Conservation (phyloP, 2,329 filamentous ascomycete genomes). For the Monascus ruber region DNA sequence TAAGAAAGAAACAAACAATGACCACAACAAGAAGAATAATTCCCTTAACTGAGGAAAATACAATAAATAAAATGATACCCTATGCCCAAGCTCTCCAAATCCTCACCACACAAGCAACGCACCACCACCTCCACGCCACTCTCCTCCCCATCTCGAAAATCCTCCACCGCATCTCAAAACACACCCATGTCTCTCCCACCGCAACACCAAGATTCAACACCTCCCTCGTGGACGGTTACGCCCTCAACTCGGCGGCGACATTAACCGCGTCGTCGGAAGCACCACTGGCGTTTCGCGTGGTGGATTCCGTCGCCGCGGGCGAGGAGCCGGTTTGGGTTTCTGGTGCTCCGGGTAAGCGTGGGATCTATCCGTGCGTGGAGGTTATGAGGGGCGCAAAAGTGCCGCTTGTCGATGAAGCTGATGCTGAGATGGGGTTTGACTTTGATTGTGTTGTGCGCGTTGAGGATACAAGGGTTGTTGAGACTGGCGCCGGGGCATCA, state of each 20-base stretch:
- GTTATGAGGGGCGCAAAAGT: conserved; percentile 18
- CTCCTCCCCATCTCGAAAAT: too few species aligned
- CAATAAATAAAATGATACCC: too few species aligned
- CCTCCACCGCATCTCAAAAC: too few species aligned
- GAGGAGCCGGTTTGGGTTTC: conserved; percentile 4
- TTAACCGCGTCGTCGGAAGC: conserved; percentile 6
- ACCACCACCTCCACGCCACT: too few species aligned
- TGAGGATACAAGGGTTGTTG: conserved; percentile 8
- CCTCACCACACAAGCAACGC: too few species aligned
- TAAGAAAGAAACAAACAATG: too few species aligned
- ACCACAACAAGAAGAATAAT: too few species aligned
- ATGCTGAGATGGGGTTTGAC: not conserved
- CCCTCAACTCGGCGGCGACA: conserved; percentile 11
- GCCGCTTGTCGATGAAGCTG: conserved; percentile 11
- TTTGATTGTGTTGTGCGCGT: conserved; percentile 11
- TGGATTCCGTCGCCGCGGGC: conserved; percentile 9
- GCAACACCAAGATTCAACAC: conserved; percentile 15
- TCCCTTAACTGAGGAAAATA: too few species aligned
- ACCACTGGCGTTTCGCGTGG: conserved; percentile 10
- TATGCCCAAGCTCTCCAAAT: too few species aligned
- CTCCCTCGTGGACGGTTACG: conserved; percentile 20
- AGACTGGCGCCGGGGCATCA: not conserved
- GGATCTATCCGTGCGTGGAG: conserved; percentile 12
- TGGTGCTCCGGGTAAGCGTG: not conserved
- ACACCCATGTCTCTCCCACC: too few species aligned